Conservation (phyloP, 169 alveolate genomes). For the Plasmodium fragile region DNA sequence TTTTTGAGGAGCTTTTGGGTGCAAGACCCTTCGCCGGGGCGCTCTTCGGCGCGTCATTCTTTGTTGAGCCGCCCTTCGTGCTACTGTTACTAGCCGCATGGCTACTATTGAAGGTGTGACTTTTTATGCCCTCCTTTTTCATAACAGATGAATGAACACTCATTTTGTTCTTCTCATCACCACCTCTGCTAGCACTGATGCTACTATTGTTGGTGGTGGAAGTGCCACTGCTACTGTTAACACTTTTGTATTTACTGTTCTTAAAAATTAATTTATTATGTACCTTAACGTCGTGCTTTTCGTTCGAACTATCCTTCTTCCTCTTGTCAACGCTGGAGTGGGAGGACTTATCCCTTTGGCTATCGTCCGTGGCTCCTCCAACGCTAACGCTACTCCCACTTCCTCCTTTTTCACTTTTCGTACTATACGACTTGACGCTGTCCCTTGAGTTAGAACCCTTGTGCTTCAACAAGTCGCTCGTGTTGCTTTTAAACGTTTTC, state of each 20-base stretch:
- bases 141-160: background rate
- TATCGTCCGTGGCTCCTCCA: background rate
- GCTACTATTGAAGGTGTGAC: too few relatives aligned
- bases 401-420: background rate
- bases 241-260: background rate
- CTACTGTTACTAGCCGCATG: background rate
- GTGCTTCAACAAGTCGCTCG: background rate
- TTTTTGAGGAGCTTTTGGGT: background rate
- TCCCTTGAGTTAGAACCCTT: background rate
- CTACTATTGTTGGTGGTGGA: background rate
- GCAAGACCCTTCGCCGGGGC: background rate
- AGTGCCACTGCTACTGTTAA: background rate
- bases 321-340: background rate
- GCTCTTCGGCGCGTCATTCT: background rate
- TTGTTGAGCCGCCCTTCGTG: background rate
- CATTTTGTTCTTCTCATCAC: background rate
- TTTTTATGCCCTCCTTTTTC: background rate
- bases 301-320: background rate
- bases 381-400: background rate
- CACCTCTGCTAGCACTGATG: background rate
- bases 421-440: background rate
- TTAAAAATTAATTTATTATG: background rate
- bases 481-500: background rate
- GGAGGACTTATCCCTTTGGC: background rate
- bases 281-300: background rate